Conservation (phyloP, 805 yeast species). For the Millerozyma acaciae region DNA sequence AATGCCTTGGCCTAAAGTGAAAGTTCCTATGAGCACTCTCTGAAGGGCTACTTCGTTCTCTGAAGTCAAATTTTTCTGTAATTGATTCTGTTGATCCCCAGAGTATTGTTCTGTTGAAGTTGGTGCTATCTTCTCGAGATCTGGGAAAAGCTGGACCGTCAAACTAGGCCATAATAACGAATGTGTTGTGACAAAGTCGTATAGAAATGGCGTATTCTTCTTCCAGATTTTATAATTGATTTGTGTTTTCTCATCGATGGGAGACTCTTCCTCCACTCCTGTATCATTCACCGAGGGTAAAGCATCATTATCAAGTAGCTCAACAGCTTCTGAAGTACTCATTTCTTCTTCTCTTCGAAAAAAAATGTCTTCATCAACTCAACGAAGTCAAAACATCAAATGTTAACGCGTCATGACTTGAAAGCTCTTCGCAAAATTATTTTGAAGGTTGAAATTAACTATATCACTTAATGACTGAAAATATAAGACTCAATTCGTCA, state of each 20-base stretch:
- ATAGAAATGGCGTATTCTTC: slow-evolving; percentile 41
- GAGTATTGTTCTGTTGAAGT: slow-evolving; percentile 1
- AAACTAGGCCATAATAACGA: slow-evolving; percentile 44
- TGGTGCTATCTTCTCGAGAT: slow-evolving; percentile 17
- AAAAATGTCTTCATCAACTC: no score
- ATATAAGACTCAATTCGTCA: slow-evolving; percentile 61
- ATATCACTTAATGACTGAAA: slow-evolving; percentile 11
- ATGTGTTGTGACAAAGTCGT: slow-evolving; percentile 37
- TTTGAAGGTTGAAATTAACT: background rate
- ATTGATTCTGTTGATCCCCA: background rate
- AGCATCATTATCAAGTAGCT: no score
- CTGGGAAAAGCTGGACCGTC: slow-evolving; percentile 42
- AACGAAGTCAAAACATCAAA: no score
- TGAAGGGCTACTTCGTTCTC: slow-evolving; percentile 17
- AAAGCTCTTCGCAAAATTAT: no score
- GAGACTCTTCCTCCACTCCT: slow-evolving; percentile 6
- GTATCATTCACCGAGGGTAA: no score
- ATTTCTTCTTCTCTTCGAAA: no score
- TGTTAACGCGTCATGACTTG: no score
- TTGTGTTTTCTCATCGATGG: slow-evolving; percentile 30
- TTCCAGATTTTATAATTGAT: slow-evolving; percentile 38
- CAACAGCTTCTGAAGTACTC: no score
- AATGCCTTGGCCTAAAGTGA: slow-evolving; percentile 54
- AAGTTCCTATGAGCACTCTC: slow-evolving; percentile 58
- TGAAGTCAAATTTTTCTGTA: background rate